phyloP scores from a whole-genome alignment of 768 basidiomycete species.

The Podaxis pistillaris region DNA sequence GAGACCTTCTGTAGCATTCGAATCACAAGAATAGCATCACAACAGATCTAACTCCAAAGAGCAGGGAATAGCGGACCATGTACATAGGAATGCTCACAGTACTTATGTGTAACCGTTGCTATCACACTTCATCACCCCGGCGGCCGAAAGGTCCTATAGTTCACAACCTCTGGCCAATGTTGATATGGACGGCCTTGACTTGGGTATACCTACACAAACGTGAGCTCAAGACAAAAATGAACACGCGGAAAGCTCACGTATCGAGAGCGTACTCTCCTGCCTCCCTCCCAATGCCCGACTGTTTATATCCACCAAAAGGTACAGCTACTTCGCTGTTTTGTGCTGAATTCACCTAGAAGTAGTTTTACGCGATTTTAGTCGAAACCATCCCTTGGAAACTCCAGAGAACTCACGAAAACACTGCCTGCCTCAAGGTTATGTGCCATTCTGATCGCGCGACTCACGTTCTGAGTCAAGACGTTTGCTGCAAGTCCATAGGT shows the following conservation, averaged over 20 bases:
- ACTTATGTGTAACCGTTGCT: neutral
- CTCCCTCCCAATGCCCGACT: conserved; percentile 70
- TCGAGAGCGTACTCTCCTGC: conserved; percentile 62
- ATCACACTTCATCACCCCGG: neutral
- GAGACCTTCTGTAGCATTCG: neutral
- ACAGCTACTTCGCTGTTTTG: conserved; percentile 44
- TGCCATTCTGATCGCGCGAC: conserved; percentile 60
- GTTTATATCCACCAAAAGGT: conserved; percentile 75
- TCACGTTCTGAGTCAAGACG: conserved; percentile 70
- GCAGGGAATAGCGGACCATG: neutral
- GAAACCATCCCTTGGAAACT: conserved; percentile 50
- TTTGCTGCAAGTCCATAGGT: conserved; percentile 77
- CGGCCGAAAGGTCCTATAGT: neutral
- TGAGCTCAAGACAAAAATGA: neutral
- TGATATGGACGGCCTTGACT: conserved; percentile 62
- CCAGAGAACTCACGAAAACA: conserved; percentile 47
- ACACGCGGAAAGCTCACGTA: conserved; percentile 35
- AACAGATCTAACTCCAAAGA: neutral
- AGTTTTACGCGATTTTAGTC: neutral
- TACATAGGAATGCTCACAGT: neutral
- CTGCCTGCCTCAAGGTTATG: conserved; percentile 30
- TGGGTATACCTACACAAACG: conserved; percentile 40
- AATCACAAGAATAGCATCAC: neutral
- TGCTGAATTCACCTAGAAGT: conserved; percentile 39
- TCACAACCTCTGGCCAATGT: conserved; percentile 32